These are phyloP conservation scores for Psilocybe cubensis DNA, from an alignment of 768 basidiomycete genomes.

Conservation along the genomic window DNA sequence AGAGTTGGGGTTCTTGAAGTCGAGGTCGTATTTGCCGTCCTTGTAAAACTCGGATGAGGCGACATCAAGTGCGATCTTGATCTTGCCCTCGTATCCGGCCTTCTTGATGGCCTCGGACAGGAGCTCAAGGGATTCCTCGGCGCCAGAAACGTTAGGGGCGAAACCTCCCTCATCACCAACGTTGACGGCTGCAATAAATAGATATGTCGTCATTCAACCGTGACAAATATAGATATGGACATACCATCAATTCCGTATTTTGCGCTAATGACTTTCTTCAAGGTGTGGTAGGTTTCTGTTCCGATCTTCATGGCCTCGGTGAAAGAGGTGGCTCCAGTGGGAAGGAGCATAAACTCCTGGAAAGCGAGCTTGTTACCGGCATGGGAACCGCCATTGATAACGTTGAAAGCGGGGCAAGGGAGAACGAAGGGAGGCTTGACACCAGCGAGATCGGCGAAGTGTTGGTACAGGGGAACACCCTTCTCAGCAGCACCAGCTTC, in stretches of 20 bases:
- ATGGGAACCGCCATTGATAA: conserved; percentile 99
- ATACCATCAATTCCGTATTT: conserved; percentile 99
- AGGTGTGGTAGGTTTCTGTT: conserved; percentile 95
- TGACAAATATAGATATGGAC: conserved; percentile 17
- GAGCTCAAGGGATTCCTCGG: conserved; percentile 97
- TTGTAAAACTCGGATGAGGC: conserved; percentile 99
- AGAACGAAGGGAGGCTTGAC: conserved; percentile 93
- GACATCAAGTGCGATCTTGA: conserved; percentile 98
- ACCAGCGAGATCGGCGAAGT: conserved; percentile 95
- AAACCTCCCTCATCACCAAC: conserved; percentile 99
- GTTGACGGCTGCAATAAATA: conserved; percentile 75
- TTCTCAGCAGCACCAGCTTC: conserved; percentile 96
- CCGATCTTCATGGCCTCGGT: conserved; percentile 99
- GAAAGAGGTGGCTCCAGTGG: conserved; percentile 90
- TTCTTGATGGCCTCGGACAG: conserved; percentile 95
- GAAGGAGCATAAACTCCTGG: conserved; percentile 99
- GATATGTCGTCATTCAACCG: conserved; percentile 14
- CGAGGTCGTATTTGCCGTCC: conserved; percentile 98
- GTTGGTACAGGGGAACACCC: conserved; percentile 93
- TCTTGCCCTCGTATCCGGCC: conserved; percentile 97
- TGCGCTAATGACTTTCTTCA: conserved; percentile 98
- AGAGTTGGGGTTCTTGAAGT: conserved; percentile 99
- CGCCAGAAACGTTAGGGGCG: conserved; percentile 96
- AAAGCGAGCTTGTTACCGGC: conserved; percentile 99
- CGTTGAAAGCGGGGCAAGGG: conserved; percentile 95